Percentiles rank a stretch among this genome's conserved stretches.
Evolutionary conservation across 768 basidiomycete species (phyloP).

Genomic region (Mycena latifolia): DNA sequence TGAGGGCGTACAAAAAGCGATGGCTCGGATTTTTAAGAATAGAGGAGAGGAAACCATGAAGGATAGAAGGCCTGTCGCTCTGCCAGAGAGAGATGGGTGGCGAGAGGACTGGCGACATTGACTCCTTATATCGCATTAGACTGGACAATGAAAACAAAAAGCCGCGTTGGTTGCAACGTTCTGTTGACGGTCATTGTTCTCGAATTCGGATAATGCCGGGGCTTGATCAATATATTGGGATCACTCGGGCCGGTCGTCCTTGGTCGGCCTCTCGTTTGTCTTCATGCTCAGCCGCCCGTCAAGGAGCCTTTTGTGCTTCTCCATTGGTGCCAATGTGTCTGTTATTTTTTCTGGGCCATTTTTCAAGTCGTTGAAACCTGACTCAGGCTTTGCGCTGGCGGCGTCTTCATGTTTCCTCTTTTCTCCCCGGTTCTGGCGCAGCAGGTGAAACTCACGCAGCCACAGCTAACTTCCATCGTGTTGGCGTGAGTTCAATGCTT

Average conservation of each 20-base stretch:
- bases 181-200: not conserved
- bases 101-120: not conserved
- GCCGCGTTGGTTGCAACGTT: no score
- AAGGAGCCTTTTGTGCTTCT: slow-evolving; percentile 38
- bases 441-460: slow-evolving; percentile 75
- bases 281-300: not conserved
- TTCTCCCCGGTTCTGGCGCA: slow-evolving; percentile 72
- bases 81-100: slow-evolving; percentile 28
- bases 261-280: no score
- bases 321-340: slow-evolving; percentile 75
- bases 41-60: slow-evolving; percentile 14
- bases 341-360: slow-evolving; percentile 40
- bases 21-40: slow-evolving; percentile 29
- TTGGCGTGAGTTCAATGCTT: slow-evolving; percentile 67
- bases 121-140: not conserved
- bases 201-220: no score
- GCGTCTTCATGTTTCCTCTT: slow-evolving; percentile 84
- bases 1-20: slow-evolving; percentile 25
- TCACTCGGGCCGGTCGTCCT: no score
- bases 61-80: slow-evolving; percentile 16
- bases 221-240: no score
- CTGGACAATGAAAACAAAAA: slow-evolving; percentile 7
- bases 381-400: slow-evolving; percentile 81
- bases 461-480: slow-evolving; percentile 83
- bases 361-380: not conserved